phyloP scores from a whole-genome alignment of 1,139 yeast species.

The Hansenula lynferdii region DNA sequence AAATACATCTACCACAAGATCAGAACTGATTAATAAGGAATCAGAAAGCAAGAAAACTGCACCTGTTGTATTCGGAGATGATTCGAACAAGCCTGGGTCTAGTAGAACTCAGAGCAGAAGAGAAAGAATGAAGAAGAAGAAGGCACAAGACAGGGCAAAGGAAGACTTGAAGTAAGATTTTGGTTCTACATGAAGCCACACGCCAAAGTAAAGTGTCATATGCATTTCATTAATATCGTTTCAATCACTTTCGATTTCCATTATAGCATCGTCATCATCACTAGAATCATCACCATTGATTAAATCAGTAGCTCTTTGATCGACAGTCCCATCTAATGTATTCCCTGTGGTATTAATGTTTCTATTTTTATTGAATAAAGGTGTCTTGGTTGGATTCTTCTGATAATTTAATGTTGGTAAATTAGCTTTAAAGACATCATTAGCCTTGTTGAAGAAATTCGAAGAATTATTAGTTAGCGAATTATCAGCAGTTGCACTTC shows the following conservation, averaged over 20 bases:
- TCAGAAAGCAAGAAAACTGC: background rate
- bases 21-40: background rate
- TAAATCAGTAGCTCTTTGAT: conserved; percentile 30
- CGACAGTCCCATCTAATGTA: conserved; percentile 20
- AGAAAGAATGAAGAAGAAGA: too few species aligned
- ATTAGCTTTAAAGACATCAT: conserved; percentile 7
- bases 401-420: conserved; percentile 11
- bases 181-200: too few species aligned
- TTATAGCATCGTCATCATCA: conserved; percentile 54
- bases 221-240: too few species aligned
- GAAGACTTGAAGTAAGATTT: too few species aligned
- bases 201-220: too few species aligned
- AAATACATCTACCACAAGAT: background rate
- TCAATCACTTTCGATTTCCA: conserved; percentile 64
- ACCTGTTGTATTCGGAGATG: too few species aligned
- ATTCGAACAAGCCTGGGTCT: too few species aligned
- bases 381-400: conserved; percentile 17
- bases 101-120: too few species aligned
- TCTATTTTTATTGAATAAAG: conserved; percentile 24
- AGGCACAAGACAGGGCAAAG: too few species aligned
- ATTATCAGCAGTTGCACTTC: conserved; percentile 22
- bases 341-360: conserved; percentile 12
- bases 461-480: conserved; percentile 3
- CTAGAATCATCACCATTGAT: conserved; percentile 51
- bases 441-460: conserved; percentile 14